Base-by-base conservation (phyloP, 768 basidiomycete genomes). In the Mycena alexandri region DNA sequence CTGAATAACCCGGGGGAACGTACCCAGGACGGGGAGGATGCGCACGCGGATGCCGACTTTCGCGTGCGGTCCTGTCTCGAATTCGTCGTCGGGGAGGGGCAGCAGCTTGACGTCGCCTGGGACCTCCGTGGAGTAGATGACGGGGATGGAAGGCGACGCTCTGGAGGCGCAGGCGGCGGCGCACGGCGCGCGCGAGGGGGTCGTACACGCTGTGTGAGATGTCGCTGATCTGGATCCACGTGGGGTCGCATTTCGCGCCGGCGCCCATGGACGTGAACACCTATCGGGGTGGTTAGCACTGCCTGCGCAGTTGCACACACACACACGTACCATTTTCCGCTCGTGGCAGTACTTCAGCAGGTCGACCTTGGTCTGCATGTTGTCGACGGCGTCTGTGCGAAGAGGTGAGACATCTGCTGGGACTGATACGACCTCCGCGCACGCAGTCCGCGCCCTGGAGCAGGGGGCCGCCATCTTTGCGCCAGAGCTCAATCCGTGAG, bases 201-300 rank as follows among this genome's bases (percentile, higher is more conserved):
- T 99, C 98, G 74, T 99, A 97, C 44, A 94, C 86, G 0, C 97
- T 98, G 65, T 84, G 83, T 2, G 96, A 95, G 72, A 99, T 95
- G 79, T 99, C 97, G 70, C 91, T 92, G 63, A 99, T 98, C 78
- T 99, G 96, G 29, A 99, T 88, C 44, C 95, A 88, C 2, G 96
- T 97, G 0, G 98, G 96, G 77, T 99, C 98, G 72, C 86, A 87
- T 80, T 99, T 99, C 17, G 96, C 93, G 14, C 96, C 91, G 4
- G 96, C 94, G 33, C 98, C 98, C 95, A 99, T 98, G 24, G 95
- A 95, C 0, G 96, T 94, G 79, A 99, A n/a, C n/a, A n/a, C n/a
- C n/a, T n/a, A n/a, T n/a, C n/a, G n/a, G n/a, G n/a, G n/a, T n/a
- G n/a, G n/a, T n/a, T n/a, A n/a, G n/a, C n/a, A n/a, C n/a, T n/a